phyloP scores from a whole-genome alignment of 1,284 basidiomycete genomes.

The Puccinia horiana region DNA sequence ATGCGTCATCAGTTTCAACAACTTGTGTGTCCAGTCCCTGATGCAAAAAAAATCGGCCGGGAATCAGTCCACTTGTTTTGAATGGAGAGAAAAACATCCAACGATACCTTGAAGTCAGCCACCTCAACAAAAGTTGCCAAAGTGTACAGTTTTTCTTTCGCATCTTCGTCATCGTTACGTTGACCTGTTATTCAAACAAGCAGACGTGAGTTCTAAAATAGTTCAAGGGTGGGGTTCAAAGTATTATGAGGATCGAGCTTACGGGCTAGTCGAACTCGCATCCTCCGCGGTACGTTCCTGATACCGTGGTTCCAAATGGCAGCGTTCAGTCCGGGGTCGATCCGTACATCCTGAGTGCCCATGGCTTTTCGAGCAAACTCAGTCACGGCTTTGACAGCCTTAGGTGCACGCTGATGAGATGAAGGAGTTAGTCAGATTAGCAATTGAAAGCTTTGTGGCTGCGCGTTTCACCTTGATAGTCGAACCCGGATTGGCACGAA shows the following conservation, averaged over 20 bases:
- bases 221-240: not conserved
- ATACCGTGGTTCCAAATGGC: slow-evolving; percentile 84
- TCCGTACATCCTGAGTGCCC: slow-evolving; percentile 86
- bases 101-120: slow-evolving; percentile 60
- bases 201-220: not conserved
- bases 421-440: not conserved
- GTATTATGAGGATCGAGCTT: slow-evolving; percentile 61
- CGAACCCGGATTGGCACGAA: not conserved
- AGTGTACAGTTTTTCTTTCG: slow-evolving; percentile 95
- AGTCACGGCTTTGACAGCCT: slow-evolving; percentile 87
- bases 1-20: slow-evolving; percentile 65
- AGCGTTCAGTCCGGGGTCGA: slow-evolving; percentile 92
- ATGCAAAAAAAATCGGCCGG: slow-evolving; percentile 1
- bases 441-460: not conserved
- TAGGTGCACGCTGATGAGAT: slow-evolving; percentile 66
- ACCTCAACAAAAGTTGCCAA: slow-evolving; percentile 80
- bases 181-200: slow-evolving; percentile 64
- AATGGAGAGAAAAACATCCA: slow-evolving; percentile 72
- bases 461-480: slow-evolving; percentile 75
- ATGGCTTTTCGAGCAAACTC: slow-evolving; percentile 87
- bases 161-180: slow-evolving; percentile 91
- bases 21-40: slow-evolving; percentile 79
- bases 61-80: slow-evolving; percentile 4
- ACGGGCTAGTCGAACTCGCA: slow-evolving; percentile 90
- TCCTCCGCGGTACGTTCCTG: slow-evolving; percentile 83